These are phyloP conservation scores for Eustoma russellianum DNA, from an alignment of 257 asterid species.

Conservation along the genomic window DNA sequence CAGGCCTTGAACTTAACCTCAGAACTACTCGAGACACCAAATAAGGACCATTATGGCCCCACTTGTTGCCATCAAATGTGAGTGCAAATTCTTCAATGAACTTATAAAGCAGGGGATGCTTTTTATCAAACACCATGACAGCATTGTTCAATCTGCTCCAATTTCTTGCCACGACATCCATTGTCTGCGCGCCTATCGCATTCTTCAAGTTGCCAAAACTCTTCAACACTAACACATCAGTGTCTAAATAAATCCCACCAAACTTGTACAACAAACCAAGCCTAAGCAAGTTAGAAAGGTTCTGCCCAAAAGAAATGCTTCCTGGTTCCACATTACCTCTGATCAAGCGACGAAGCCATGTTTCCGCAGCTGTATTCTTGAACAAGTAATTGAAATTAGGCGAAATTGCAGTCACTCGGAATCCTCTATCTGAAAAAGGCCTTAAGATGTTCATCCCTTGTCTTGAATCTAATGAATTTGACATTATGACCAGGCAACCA, in stretches of 20 bases:
- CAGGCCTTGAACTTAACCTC: conserved; percentile 46
- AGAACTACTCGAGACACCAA: conserved; percentile 80
- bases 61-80: conserved; percentile 87
- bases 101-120: conserved; percentile 69
- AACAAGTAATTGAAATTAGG: conserved; percentile 64
- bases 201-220: conserved; percentile 40
- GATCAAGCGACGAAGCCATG: conserved; percentile 54
- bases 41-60: conserved; percentile 99
- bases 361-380: conserved; percentile 52
- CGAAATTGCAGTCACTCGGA: conserved; percentile 44
- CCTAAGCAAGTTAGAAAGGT: conserved; percentile 72
- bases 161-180: conserved; percentile 40
- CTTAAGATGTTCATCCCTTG: conserved; percentile 44
- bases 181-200: conserved; percentile 74
- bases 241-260: conserved; percentile 87
- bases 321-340: conserved; percentile 60
- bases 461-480: conserved; percentile 62
- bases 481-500: conserved; percentile 60
- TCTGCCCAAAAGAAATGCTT: conserved; percentile 74
- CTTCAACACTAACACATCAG: conserved; percentile 58
- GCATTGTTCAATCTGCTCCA: conserved; percentile 91
- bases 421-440: conserved; percentile 53
- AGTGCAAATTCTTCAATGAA: conserved; percentile 85
- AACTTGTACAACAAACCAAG: conserved; percentile 69
- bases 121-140: conserved; percentile 77